Base-by-base conservation (phyloP, 257 asterid species). In the Scutellaria minor region DNA sequence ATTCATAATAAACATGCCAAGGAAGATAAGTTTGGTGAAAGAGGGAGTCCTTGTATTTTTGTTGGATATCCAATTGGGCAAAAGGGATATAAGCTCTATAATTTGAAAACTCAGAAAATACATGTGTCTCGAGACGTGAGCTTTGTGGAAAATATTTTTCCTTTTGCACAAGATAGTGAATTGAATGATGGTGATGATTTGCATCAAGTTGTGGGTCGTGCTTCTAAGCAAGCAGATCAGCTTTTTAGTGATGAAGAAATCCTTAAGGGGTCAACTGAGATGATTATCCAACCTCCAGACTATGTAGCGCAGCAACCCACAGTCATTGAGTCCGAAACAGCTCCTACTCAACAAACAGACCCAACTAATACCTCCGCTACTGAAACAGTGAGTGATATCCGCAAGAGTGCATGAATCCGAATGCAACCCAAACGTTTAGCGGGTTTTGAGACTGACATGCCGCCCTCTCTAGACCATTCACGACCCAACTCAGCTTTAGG, bases 401-500 rank as follows among this genome's bases (percentile, higher is more conserved):
- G 15, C 4, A 48, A 48, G 11, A 13, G 15, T 44, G 9, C 48
- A 10, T 4, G 4, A 3, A 12, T 10, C 54, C 9, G 15, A 48
- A 48, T 48, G 54, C 54, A 48, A 13, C 54, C 54, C 6, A 48
- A 48, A 12, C 0, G 54, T 1, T 48, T 48, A 12, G 14, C 15
- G 11, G 54, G 54, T 48, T 48, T 48, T 48, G 54, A 48, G 54
- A 48, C 54, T 48, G 54, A 48, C 54, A 48, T 48, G 54, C 54
- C 15, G 9, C 48, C 48, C 48, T 44, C 48, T 5, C 48, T 44
- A 5, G 48, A 7, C 48, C 48, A 44, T 44, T 44, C 48, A 44
- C 48, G 10, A 5, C 48, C 6, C 48, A 44, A 5, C 48, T 44
- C 48, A 44, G 9, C 48, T 44, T 44, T 5, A 7, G 48, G 8